Base-by-base conservation (phyloP, 2,329 filamentous ascomycete species). In the Claviceps sp. region DNA sequence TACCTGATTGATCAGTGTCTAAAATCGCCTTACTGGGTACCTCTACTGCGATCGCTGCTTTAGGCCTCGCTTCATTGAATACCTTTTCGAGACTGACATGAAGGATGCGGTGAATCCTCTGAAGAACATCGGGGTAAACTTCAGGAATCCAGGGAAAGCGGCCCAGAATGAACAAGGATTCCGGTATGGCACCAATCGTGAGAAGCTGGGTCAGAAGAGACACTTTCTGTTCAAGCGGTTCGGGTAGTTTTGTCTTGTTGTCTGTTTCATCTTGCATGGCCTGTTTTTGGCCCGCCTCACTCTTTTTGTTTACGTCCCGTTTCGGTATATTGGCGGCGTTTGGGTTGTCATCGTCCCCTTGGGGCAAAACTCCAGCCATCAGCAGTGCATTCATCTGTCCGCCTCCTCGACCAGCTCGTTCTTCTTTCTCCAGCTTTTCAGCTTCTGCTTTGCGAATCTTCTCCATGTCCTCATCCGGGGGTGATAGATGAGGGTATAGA, bases 111-210 rank as follows among this genome's bases (percentile, higher is more conserved):
- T 95, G 87, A 49, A 97, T 78, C 51, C 76, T 84, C 36, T 87
- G 82, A 2, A 88, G 78, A 11, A 97, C 76, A 46, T 95, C 88
- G 1, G 87, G 83, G 57, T 87, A 91, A 4, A 84, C 80, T 54
- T 96, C 89, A 11, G 89, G 78, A 47, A 98, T 77, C 90, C 93
- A 98, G 14, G 89, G 88, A 60, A 95, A 95, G 51, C 86, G 84
- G 37, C 91, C 91, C 7, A 96, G 78, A 52, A 98, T 87, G 65
- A 91, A 97, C 1, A 98, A 74, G 1, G 93, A 84, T 68, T 98
- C 93, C 0, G 93, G 93, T 37, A 98, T 75, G 30, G 93, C 91
- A 42, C 94, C 93, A 53, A 96, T 93, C 4, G 87, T 87, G 2
- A 98, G 77, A 16, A 98, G 75, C 59, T 89, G 89, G 57, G 85